Base-by-base conservation (phyloP, 2,329 filamentous ascomycete genomes). In the Cryphonectria nitschkei region DNA sequence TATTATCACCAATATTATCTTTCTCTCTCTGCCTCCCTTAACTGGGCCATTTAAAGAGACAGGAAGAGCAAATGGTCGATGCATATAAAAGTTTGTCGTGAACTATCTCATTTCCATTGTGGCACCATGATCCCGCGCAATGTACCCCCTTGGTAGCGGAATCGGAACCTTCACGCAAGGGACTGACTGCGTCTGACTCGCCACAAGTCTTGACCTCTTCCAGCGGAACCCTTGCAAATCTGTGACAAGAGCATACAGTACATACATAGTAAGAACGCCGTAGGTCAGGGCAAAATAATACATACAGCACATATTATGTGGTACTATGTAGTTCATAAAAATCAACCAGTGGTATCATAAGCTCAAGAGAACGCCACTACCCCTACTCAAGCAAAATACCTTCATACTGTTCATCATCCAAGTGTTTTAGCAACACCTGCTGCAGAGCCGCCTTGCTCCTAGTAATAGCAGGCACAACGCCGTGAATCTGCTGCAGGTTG, bases 401-500 rank as follows among this genome's bases (percentile, higher is more conserved):
- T 69, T 87, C 86, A 69, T 86, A 85, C 72, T 82, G 78, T 50
- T 81, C 80, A 46, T 78, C 77, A 39, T 82, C 81, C 34, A 89
- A 76, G 71, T 86, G 81, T 61, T 80, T 78, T 50, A 84, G 80
- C 70, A 89, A 75, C 50, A 85, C 82, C 19, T 81, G 81, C 74
- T 85, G 84, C 67, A 89, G 75, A 3, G 85, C 82, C 1, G 86
- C 86, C 65, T 80, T 81, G 74, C 82, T 86, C 69, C 80, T 82
- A 26, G 75, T 77, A 22, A 89, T 83, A 46, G 85, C 83, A 1
- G 85, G 84, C 7, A 84, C 75, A 4, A 90, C 80, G 8, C 84
- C 85, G 0, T 85, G 84, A 19, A 87, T 83, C 78, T 88, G 87
- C 70, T 82, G 79, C 54, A 89, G 79, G 75, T 89, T 89, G 60